Base-by-base conservation (phyloP, 2,329 filamentous ascomycete genomes). In the Thelonectria olida region DNA sequence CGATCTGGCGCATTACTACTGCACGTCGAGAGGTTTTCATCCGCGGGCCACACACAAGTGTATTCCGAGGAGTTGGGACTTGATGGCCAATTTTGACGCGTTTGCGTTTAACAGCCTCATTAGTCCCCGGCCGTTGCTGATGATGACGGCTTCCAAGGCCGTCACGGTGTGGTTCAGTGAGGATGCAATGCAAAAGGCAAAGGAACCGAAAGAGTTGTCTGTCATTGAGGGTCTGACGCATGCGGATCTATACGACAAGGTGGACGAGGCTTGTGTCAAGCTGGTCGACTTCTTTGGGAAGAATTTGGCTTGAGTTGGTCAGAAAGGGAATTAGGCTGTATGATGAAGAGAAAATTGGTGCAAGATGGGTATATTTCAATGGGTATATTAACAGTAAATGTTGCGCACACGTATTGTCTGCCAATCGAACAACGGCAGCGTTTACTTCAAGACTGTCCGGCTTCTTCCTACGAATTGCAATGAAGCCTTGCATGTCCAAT, bases 121-220 rank as follows among this genome's bases (percentile, higher is more conserved):
- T 7, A 58, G 54, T 17, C 54, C 55, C 4, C 36, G 54, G 44
- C 60, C 60, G 8, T 27, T 62, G 28, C 19, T 62, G 38, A 61
- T 61, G 57, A 54, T 61, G 5, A 51, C 44, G 3, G 41, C 52
- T 13, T n/a, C 39, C 41, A 63, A 38, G 55, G 55, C 45, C 10
- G 48, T 23, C 4, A 56, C 58, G 1, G 25, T 34, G 45, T 55
- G 47, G 36, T 47, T 41, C 19, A 63, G 61, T 15, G 58, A 66
- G 45, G 47, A 54, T 22, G 62, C 42, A 4, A n/a, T 64, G 3
- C 49, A n/a, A 13, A 58, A 54, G 22, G 61, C 63, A 12, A 58
- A 41, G 53, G 63, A 66, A 27, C 65, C 63, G 2, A 67, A 66
- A 55, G 63, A 67, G 56, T 39, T 67, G 15, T 51, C 39, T 31